These are phyloP conservation scores for Macrophomina phaseolina DNA, from an alignment of 2,329 filamentous ascomycete species.

Conservation along the genomic window DNA sequence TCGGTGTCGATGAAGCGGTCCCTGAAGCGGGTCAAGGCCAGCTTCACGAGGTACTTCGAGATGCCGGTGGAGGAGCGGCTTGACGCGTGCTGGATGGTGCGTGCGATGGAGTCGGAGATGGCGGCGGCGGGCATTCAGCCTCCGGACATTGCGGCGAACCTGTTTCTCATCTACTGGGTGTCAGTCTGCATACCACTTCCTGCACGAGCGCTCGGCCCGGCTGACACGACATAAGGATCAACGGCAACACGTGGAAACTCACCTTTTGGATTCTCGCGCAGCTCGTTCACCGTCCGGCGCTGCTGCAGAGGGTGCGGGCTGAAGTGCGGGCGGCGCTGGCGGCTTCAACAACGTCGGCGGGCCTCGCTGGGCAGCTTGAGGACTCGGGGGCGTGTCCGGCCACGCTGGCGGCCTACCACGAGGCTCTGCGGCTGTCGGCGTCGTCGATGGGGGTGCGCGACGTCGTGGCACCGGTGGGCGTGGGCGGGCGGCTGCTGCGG, in stretches of 20 bases:
- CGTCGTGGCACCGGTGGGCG: constrained; percentile 24
- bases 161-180: constrained; percentile 18
- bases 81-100: constrained; percentile 17
- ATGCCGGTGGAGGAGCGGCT: constrained; percentile 6
- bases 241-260: constrained; percentile 32
- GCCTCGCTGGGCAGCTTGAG: constrained; percentile 16
- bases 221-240: constrained; percentile 18
- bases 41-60: constrained; percentile 19
- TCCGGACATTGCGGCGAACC: background rate
- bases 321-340: background rate
- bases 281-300: constrained; percentile 26
- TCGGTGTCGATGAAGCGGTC: background rate
- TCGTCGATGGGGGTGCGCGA: constrained; percentile 22
- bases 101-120: constrained; percentile 15
- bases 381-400: constrained; percentile 21
- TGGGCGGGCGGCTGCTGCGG: constrained; percentile 30
- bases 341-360: background rate
- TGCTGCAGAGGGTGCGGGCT: constrained; percentile 6
- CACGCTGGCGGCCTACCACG: constrained; percentile 28
- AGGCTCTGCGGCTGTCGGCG: constrained; percentile 28
- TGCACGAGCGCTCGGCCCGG: too few relatives aligned
- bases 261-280: constrained; percentile 34
- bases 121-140: constrained; percentile 3
- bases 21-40: background rate
- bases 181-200: too few relatives aligned